Base-by-base conservation (phyloP, 1,284 basidiomycete species). In the Sporisorium reilianum region DNA sequence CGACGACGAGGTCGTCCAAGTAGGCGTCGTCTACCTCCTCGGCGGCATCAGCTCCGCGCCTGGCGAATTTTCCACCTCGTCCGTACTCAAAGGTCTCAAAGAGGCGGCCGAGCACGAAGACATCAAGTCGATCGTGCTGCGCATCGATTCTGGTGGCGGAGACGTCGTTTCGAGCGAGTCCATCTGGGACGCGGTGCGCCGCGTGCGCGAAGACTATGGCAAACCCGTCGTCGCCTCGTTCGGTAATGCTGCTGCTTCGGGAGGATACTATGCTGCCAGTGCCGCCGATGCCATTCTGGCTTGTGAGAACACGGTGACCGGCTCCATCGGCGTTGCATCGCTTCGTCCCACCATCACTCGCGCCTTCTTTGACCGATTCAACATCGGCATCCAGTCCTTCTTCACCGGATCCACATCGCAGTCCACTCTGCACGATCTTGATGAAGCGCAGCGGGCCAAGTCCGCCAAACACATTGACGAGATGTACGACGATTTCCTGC, bases 111-210 rank as follows among this genome's bases (percentile, higher is more conserved):
- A 85, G 53, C 83, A 86, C 76, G 77, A 84, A 7, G 69, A 81
- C 25, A 80, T 87, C 61, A 81, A 81, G 32, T 82, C 83, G 0
- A 84, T 87, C 44, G 84, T 87, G 11, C 70, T 87, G 11, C 80
- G 86, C 12, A 85, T 87, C 69, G 86, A 87, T 61, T 85, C 84
- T 18, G 86, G 86, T 0, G 86, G 86, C 16, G 86, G 86, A 34
- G 84, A 85, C 18, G 86, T 87, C 7, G 83, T 86, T 23, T 85
- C 85, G 22, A 80, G 77, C 52, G 86, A 87, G 54, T 83, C 84
- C 20, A 85, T 87, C 55, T 86, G 85, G 82, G 85, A 82, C 26
- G 86, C 86, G 12, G 82, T 87, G 3, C 70, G 78, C 16, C 82
- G 84, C 20, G 64, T 86, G 20, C 72, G 81, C 22, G 73, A 80